Evolutionary conservation across 805 yeast species (phyloP), one percentile per base, ranked within the genome.

Genomic region (Wickerhamomyces tratensis): DNA sequence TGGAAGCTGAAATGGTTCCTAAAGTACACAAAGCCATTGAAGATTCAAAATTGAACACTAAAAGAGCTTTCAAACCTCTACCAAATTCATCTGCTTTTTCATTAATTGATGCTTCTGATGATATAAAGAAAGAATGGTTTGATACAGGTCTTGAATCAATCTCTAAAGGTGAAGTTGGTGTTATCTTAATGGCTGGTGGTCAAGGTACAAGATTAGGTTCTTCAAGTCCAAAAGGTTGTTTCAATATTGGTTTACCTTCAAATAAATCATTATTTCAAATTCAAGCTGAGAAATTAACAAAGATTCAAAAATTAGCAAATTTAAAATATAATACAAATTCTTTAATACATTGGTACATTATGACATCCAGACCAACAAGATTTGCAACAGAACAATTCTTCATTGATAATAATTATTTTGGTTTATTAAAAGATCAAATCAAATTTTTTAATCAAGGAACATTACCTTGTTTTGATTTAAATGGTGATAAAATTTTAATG

Each of bases 181-280:
- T 93, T 6, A 70, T 93, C 37, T 69, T 93, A 41, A 82, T 93
- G 85, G 97, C 99, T 11, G 99, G 99, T 43, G 99, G 99, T 40
- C 98, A 93, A 63, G 99, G 99, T 31, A 85, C 97, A 7, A 73
- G 99, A 48, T 69, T 93, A 42, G 98, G 98, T 1, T 87, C 96
- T 1, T 67, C 79, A 5, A 77, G 68, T 26, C 99, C 99, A 34
- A 93, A 93, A 63, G 99, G 99, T 1, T 91, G 97, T 63, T 93
- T 77, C 58, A 77, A 91, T 59, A 81, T 93, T 46, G 82, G 82
- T 0, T 72, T 93, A 40, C 96, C 96, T 1, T 85, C 95, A 3
- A 71, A 72, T 33, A 86, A 86, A 59, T 77, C 95, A 1, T 67
- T 93, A 44, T 93, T 93, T 63, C 96, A 88, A 61, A 73, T 93